Percentiles rank a stretch among this genome's conserved stretches.
These are phyloP conservation scores for Thoreauomyces humboldtii DNA, from an alignment of 192 early-diverging fungal genomes.

Conservation along the genomic window DNA sequence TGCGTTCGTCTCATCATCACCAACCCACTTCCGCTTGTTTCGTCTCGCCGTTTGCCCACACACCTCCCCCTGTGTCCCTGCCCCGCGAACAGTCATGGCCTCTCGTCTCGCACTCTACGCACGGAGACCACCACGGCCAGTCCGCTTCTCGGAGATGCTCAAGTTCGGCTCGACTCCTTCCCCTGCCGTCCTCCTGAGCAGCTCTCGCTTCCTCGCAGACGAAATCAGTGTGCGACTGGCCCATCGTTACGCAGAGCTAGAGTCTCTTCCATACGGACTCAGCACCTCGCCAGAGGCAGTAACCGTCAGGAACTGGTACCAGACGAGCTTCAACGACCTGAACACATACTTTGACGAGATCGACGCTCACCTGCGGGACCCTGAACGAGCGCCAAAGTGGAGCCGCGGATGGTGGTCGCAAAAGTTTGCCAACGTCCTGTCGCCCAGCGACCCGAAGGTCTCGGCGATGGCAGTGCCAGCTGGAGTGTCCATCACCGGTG, in stretches of 20 bases:
- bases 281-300: conserved; percentile 80
- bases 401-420: background rate
- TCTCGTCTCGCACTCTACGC: conserved; percentile 1
- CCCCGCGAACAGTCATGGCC: too few species aligned
- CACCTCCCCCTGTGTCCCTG: too few species aligned
- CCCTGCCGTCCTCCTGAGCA: conserved; percentile 1
- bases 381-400: background rate
- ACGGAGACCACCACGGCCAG: conserved; percentile 5
- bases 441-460: background rate
- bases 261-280: conserved; percentile 77
- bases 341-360: conserved; percentile 42
- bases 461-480: background rate
- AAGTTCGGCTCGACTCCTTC: conserved; percentile 1
- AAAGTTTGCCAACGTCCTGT: background rate
- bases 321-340: conserved; percentile 78
- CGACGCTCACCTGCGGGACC: background rate
- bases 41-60: too few species aligned
- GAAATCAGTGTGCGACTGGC: conserved; percentile 90
- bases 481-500: background rate
- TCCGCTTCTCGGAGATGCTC: conserved; percentile 12
- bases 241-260: conserved; percentile 89
- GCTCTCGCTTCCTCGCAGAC: conserved; percentile 44
- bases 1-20: too few species aligned
- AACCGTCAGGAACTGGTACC: conserved; percentile 89
- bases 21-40: too few species aligned